Evolutionary conservation across 106 monocot genomes (phyloP).

Genomic region (Dendrobium nobile): DNA sequence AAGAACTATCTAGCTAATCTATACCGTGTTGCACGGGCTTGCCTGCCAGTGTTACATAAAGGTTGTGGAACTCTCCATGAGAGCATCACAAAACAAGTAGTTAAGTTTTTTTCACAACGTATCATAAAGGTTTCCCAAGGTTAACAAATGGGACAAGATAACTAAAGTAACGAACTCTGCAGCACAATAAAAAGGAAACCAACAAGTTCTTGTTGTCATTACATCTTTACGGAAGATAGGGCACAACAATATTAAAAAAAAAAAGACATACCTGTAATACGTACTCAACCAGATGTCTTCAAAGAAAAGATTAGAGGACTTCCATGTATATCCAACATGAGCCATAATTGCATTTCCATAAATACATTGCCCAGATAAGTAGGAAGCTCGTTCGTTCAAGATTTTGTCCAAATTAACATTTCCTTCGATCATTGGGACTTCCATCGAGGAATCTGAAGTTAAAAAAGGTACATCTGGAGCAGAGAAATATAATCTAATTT

Average conservation of each 20-base stretch:
- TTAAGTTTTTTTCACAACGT: background rate
- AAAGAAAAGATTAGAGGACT: slow-evolving; percentile 48
- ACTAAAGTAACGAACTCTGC: background rate
- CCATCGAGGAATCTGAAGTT: slow-evolving; percentile 21
- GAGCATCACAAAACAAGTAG: background rate
- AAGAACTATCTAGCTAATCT: background rate
- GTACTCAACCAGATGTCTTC: slow-evolving; percentile 60
- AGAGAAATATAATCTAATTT: slow-evolving; percentile 76
- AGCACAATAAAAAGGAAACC: background rate
- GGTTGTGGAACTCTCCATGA: background rate
- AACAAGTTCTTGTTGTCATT: background rate
- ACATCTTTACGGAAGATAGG: background rate
- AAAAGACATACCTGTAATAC: slow-evolving; percentile 64
- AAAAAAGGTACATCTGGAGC: slow-evolving; percentile 17
- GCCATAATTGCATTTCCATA: slow-evolving; percentile 87
- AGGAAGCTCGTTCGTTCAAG: slow-evolving; percentile 63
- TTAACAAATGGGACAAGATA: background rate
- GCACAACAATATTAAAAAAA: slow-evolving; percentile 1
- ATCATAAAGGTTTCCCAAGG: background rate
- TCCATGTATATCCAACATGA: slow-evolving; percentile 80
- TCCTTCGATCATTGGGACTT: slow-evolving; percentile 15
- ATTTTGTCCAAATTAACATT: slow-evolving; percentile 8
- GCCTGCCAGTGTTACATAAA: no score
- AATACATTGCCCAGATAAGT: slow-evolving; percentile 79
- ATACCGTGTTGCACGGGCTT: background rate